phyloP scores from a whole-genome alignment of 495 filamentous ascomycete species.

The Talaromyces proteolyticus region DNA sequence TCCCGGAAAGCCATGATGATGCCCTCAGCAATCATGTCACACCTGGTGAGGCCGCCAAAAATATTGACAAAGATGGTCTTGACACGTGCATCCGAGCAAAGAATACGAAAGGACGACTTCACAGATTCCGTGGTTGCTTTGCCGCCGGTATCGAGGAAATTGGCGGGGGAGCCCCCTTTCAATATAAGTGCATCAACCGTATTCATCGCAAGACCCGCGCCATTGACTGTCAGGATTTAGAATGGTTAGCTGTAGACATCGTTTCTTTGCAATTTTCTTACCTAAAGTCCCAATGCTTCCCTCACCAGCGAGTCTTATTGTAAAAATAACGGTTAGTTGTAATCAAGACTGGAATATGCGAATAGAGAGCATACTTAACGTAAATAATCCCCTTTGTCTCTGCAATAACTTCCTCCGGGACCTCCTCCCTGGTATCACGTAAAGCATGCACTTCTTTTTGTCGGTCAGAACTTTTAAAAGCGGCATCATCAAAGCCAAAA shows the following conservation, averaged over 20 bases:
- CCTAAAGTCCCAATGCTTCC: conserved; percentile 63
- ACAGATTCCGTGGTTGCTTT: conserved; percentile 87
- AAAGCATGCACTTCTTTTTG: conserved; percentile 59
- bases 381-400: conserved; percentile 72
- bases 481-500: conserved; percentile 77
- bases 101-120: conserved; percentile 65
- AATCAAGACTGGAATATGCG: not conserved
- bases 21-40: conserved; percentile 86
- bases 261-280: conserved; percentile 11
- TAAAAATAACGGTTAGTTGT: conserved; percentile 5
- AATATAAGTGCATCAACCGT: conserved; percentile 72
- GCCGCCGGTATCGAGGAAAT: conserved; percentile 87
- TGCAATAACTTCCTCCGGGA: conserved; percentile 56
- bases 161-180: conserved; percentile 61
- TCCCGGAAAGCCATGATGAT: conserved; percentile 74
- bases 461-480: conserved; percentile 57
- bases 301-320: conserved; percentile 33
- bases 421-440: conserved; percentile 43
- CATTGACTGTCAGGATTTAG: conserved; percentile 63
- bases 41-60: conserved; percentile 77
- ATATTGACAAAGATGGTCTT: conserved; percentile 82
- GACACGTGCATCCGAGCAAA: conserved; percentile 66
- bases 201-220: conserved; percentile 90
- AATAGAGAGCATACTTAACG: conserved; percentile 39
- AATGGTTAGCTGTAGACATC: not conserved